These are phyloP conservation scores for Scutellaria barbata DNA, from an alignment of 257 asterid species.

Conservation along the genomic window DNA sequence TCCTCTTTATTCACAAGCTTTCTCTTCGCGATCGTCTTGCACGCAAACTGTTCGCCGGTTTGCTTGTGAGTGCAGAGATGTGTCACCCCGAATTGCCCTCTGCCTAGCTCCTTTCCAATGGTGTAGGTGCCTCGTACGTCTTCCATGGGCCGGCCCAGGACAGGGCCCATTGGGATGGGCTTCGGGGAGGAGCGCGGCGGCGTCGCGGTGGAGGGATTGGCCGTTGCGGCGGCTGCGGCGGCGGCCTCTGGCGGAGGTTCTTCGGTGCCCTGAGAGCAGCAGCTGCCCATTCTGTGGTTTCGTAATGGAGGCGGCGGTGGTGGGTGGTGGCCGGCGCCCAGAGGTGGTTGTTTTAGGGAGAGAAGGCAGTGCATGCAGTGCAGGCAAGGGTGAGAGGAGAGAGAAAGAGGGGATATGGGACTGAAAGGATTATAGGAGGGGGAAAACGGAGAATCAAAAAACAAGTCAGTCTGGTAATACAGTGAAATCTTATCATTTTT, in stretches of 20 bases:
- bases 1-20: conserved; percentile 63
- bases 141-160: conserved; percentile 70
- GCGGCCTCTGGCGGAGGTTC: conserved; percentile 38
- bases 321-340: background rate
- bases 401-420: conserved; percentile 31
- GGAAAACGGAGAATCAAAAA: conserved; percentile 1
- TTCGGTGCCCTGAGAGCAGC: conserved; percentile 50
- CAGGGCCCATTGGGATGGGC: conserved; percentile 51
- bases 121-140: conserved; percentile 54
- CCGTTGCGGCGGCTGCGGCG: background rate
- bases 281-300: conserved; percentile 52
- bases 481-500: background rate
- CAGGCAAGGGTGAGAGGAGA: conserved; percentile 38
- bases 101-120: conserved; percentile 66
- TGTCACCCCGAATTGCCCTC: conserved; percentile 67
- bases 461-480: conserved; percentile 4
- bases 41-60: conserved; percentile 59
- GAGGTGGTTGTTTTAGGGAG: conserved; percentile 41
- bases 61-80: conserved; percentile 63
- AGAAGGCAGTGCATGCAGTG: conserved; percentile 42
- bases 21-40: conserved; percentile 72
- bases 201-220: conserved; percentile 26
- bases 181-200: conserved; percentile 50
- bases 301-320: background rate
- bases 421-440: conserved; percentile 42